Conservation (phyloP, 1,284 basidiomycete species). For the Tilletia indica region DNA sequence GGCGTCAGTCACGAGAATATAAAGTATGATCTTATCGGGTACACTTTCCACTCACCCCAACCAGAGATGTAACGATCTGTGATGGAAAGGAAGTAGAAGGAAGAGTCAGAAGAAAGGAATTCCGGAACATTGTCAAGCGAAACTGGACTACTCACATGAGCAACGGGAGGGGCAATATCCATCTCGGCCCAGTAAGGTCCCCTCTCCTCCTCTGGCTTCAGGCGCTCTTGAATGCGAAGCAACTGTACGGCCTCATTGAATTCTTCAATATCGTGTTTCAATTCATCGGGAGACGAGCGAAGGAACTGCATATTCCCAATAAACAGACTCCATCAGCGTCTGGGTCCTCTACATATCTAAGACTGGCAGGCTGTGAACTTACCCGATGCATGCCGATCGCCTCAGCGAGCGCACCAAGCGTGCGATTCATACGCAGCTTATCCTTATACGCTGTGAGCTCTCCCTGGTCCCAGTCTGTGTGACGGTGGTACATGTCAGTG, state of each 20-base stretch:
- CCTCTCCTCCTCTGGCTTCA: not conserved
- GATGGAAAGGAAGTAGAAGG: not conserved
- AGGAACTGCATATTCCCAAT: not conserved
- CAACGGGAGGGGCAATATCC: not conserved
- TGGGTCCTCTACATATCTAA: too few species aligned
- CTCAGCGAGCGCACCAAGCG: conserved; percentile 12
- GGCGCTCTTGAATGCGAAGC: not conserved
- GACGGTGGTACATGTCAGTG: not conserved
- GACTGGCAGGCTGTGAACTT: too few species aligned
- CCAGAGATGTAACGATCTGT: conserved; percentile 3
- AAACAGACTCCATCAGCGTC: too few species aligned
- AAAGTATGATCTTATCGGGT: too few species aligned
- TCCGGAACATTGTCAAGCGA: not conserved
- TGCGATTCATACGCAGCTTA: not conserved
- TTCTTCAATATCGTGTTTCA: not conserved
- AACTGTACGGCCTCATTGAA: not conserved
- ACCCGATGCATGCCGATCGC: not conserved
- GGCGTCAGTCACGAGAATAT: not conserved
- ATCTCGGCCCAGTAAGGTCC: conserved; percentile 4
- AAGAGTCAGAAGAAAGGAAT: too few species aligned
- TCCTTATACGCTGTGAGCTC: conserved; percentile 12
- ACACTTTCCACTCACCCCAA: not conserved
- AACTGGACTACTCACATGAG: conserved; percentile 9
- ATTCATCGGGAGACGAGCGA: not conserved
- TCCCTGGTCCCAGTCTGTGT: conserved; percentile 25